Evolutionary conservation across 306 rosid species (phyloP).

Genomic region (Dalbergia cultrata): DNA sequence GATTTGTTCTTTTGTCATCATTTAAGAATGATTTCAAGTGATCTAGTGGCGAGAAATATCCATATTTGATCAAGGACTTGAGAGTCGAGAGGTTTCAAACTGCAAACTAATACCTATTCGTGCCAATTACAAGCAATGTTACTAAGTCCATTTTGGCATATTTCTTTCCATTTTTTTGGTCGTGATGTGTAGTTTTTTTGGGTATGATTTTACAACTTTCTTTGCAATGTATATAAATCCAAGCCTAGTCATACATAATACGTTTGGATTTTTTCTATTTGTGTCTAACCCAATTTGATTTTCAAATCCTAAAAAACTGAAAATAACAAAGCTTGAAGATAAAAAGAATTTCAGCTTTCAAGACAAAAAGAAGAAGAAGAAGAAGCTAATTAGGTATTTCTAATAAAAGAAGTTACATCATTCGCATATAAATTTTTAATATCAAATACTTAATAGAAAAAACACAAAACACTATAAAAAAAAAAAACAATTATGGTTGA

Average conservation of each 20-base stretch:
- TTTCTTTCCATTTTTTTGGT: not conserved
- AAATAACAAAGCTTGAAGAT: too few species aligned
- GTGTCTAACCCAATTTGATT: not conserved
- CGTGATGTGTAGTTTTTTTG: too few species aligned
- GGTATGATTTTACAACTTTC: not conserved
- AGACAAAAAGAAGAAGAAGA: too few species aligned
- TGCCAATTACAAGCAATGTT: not conserved
- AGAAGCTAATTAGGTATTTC: too few species aligned
- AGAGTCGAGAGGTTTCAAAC: not conserved
- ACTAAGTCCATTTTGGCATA: not conserved
- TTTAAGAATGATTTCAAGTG: not conserved
- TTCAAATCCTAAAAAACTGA: not conserved
- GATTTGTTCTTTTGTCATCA: too few species aligned
- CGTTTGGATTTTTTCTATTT: not conserved
- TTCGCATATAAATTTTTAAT: too few species aligned
- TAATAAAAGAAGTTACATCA: too few species aligned
- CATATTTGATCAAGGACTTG: not conserved
- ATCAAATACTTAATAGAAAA: too few species aligned
- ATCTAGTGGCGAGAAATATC: not conserved
- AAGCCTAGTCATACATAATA: not conserved
- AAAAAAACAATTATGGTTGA: too few species aligned
- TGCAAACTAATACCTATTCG: not conserved
- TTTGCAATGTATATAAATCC: not conserved
- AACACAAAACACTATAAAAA: too few species aligned
- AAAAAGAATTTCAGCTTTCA: too few species aligned